phyloP scores from a whole-genome alignment of 257 asterid species.

The Salvia hispanica region DNA sequence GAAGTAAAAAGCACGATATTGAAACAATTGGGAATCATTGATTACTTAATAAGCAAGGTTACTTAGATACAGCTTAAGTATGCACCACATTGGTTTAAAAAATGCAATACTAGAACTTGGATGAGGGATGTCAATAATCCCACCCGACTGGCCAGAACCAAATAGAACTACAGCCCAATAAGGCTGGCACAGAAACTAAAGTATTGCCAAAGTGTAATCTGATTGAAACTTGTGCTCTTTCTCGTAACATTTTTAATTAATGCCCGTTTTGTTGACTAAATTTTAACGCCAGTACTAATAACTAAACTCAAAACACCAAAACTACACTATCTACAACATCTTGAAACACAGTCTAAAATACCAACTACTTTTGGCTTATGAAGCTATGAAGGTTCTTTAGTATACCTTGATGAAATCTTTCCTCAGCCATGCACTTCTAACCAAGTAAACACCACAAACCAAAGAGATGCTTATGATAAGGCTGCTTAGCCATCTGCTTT shows the following conservation, averaged over 20 bases:
- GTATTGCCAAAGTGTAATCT: not conserved
- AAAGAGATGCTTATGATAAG: slow-evolving; percentile 49
- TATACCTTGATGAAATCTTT: slow-evolving; percentile 50
- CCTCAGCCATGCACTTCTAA: slow-evolving; percentile 55
- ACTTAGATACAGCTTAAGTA: not conserved
- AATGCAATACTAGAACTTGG: not conserved
- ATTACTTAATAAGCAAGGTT: not conserved
- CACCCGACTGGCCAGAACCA: too few relatives aligned
- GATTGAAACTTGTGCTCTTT: not conserved
- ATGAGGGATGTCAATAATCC: too few relatives aligned
- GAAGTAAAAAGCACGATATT: not conserved
- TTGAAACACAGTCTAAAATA: not conserved
- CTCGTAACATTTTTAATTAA: not conserved
- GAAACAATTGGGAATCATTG: not conserved
- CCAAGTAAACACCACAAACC: slow-evolving; percentile 63
- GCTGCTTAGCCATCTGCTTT: slow-evolving; percentile 56
- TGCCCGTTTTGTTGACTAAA: not conserved
- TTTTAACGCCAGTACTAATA: not conserved
- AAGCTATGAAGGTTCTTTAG: not conserved
- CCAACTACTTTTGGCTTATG: not conserved
- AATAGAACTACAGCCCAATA: too few relatives aligned
- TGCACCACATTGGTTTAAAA: not conserved
- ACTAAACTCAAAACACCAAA: not conserved
- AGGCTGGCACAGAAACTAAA: not conserved
- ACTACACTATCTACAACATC: not conserved